These are phyloP conservation scores for Colletotrichum eleusines DNA, from an alignment of 2,329 filamentous ascomycete species.

Conservation along the genomic window DNA sequence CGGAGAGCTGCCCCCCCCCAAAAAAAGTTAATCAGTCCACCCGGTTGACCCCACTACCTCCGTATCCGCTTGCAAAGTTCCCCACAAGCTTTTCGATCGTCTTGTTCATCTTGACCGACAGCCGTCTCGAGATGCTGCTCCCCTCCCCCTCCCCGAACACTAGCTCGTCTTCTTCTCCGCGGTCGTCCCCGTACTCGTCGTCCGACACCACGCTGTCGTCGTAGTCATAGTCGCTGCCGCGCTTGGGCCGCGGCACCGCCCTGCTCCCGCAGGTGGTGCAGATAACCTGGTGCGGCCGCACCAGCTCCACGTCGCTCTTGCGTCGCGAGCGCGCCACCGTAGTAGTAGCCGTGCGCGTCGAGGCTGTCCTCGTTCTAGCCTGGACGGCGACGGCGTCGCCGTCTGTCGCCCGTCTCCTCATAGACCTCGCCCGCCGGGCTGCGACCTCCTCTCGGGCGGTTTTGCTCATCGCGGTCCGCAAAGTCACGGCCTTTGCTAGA, in stretches of 20 bases:
- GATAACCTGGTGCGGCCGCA: slow-evolving; percentile 5
- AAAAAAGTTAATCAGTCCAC: neutral
- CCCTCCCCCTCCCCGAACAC: neutral
- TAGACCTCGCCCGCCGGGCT: slow-evolving; percentile 14
- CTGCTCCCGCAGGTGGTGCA: slow-evolving; percentile 28
- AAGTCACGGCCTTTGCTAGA: neutral
- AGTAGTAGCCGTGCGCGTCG: neutral
- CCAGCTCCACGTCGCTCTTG: slow-evolving; percentile 5
- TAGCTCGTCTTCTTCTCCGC: neutral
- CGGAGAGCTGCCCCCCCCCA: too few species aligned
- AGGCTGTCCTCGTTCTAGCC: neutral
- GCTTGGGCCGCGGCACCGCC: neutral
- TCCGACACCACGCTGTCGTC: neutral
- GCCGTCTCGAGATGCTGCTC: slow-evolving; percentile 14
- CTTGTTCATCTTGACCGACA: slow-evolving; percentile 22
- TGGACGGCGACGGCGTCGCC: neutral
- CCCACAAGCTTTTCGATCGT: slow-evolving; percentile 12
- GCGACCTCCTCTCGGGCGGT: neutral
- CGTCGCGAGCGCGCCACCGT: neutral
- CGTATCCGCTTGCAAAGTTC: slow-evolving; percentile 18
- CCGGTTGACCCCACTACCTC: slow-evolving; percentile 3
- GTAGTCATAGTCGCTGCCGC: neutral
- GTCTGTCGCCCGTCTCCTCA: slow-evolving; percentile 9
- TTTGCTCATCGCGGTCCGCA: neutral
- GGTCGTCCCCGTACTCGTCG: neutral